These are phyloP conservation scores for Bryoglossum gracile DNA, from an alignment of 495 filamentous ascomycete genomes.

Conservation along the genomic window DNA sequence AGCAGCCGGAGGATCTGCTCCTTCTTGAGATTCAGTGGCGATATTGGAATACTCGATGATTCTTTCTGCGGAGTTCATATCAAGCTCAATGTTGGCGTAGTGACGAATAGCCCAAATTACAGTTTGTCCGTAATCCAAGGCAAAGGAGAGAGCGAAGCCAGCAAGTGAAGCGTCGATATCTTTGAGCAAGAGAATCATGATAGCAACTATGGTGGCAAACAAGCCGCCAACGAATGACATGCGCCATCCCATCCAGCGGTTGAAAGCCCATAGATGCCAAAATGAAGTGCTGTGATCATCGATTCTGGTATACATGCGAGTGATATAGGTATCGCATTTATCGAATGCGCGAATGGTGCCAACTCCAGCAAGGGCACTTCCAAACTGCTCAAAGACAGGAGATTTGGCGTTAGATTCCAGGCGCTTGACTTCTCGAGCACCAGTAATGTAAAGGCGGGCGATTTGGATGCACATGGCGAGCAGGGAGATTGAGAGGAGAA, in stretches of 20 bases:
- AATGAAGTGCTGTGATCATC: constrained; percentile 55
- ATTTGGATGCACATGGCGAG: constrained; percentile 49
- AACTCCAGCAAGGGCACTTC: constrained; percentile 61
- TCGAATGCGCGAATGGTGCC: constrained; percentile 70
- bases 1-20: constrained; percentile 56
- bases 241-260: constrained; percentile 66
- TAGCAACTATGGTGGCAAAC: constrained; percentile 58
- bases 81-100: constrained; percentile 55
- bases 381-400: constrained; percentile 73
- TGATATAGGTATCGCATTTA: constrained; percentile 54
- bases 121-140: constrained; percentile 45
- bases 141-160: constrained; percentile 66
- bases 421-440: constrained; percentile 68
- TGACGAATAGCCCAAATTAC: constrained; percentile 55
- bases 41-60: constrained; percentile 75
- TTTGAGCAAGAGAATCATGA: constrained; percentile 53
- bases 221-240: constrained; percentile 64
- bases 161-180: constrained; percentile 67
- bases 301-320: constrained; percentile 57
- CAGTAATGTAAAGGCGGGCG: constrained; percentile 54
- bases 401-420: constrained; percentile 67
- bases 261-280: constrained; percentile 65
- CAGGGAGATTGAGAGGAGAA: constrained; percentile 49
- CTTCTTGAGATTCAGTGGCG: constrained; percentile 57
- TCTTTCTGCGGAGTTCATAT: constrained; percentile 80